Conservation (phyloP, 805 yeast genomes). For the Starmera amethionina region DNA sequence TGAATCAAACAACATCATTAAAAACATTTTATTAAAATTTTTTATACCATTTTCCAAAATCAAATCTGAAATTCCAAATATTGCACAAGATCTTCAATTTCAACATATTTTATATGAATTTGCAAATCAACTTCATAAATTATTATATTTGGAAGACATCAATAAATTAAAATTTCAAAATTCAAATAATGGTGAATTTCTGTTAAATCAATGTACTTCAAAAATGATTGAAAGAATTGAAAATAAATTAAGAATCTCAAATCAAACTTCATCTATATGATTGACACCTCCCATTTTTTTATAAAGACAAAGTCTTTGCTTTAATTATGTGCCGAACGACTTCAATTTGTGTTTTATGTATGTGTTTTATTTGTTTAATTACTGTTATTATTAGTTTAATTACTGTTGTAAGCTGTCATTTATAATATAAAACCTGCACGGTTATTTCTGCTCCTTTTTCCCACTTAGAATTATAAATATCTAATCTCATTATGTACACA, state of each 20-base stretch:
- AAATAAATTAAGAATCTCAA: neutral
- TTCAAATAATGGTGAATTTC: constrained; percentile 13
- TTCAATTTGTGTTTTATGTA: too few species aligned
- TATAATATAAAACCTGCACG: too few species aligned
- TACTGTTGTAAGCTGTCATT: too few species aligned
- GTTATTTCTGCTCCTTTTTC: too few species aligned
- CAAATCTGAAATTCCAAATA: constrained; percentile 16
- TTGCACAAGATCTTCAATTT: constrained; percentile 18
- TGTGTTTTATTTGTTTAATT: too few species aligned
- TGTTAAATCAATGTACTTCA: constrained; percentile 18
- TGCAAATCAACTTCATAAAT: constrained; percentile 21
- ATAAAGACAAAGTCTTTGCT: too few species aligned
- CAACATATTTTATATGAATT: constrained; percentile 21
- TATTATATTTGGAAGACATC: constrained; percentile 21
- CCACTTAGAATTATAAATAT: too few species aligned
- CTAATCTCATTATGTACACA: too few species aligned
- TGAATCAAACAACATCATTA: constrained; percentile 25
- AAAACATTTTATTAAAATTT: constrained; percentile 22
- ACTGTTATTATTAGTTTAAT: too few species aligned
- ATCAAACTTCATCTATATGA: too few species aligned
- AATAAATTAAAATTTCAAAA: constrained; percentile 14
- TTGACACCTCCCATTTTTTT: too few species aligned
- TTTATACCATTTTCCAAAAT: constrained; percentile 22
- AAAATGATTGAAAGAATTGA: constrained; percentile 21
- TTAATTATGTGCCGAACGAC: too few species aligned